Percentiles rank a stretch among this genome's conserved stretches.
Evolutionary conservation across 2,329 filamentous ascomycete genomes (phyloP).

Genomic region (Talaromyces sp.): DNA sequence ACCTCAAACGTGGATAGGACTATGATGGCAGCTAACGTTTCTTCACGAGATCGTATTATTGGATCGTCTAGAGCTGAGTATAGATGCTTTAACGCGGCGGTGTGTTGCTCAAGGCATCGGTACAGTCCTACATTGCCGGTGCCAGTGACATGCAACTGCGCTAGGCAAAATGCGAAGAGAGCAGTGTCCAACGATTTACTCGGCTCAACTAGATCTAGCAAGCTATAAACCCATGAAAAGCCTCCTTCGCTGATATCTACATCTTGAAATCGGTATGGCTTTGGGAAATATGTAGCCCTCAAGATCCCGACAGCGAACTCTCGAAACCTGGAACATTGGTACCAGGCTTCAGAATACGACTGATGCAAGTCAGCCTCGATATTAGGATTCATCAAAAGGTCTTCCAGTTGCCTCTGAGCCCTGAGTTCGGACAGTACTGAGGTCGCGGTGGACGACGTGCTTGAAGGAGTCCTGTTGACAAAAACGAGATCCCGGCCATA

Average conservation of each 20-base stretch:
- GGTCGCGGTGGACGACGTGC: not conserved
- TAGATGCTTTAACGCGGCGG: not conserved
- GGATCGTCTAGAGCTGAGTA: not conserved
- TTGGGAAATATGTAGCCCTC: not conserved
- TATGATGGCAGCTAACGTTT: not conserved
- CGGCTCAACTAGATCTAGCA: not conserved
- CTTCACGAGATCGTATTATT: not conserved
- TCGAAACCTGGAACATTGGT: not conserved
- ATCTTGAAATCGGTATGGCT: not conserved
- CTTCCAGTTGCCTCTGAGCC: not conserved
- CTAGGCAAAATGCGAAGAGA: not conserved
- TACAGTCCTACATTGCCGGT: not conserved
- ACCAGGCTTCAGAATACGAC: not conserved
- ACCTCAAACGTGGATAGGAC: not conserved
- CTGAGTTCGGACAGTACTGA: not conserved
- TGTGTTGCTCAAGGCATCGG: not conserved
- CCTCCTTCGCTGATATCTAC: not conserved
- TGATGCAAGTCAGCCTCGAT: not conserved
- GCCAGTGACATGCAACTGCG: not conserved
- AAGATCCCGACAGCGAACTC: not conserved
- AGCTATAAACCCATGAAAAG: not conserved
- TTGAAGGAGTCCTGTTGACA: not conserved
- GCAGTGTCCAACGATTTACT: not conserved
- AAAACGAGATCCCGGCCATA: not conserved
- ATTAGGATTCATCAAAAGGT: not conserved